phyloP scores from a whole-genome alignment of 2,329 filamentous ascomycete species.

The Xylaria multiplex region DNA sequence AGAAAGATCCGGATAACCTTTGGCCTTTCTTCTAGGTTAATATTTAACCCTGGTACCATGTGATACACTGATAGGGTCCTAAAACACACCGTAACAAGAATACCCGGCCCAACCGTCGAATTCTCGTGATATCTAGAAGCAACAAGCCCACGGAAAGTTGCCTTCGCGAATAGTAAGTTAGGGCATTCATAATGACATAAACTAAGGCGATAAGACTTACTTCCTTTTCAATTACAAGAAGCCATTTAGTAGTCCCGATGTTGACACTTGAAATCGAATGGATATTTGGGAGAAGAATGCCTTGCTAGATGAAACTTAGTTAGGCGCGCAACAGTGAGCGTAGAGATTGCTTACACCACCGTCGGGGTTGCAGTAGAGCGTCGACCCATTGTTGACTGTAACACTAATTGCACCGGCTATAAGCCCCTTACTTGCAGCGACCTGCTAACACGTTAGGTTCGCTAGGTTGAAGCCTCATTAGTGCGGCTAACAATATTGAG shows the following conservation, averaged over 20 bases:
- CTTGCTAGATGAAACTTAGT: constrained; percentile 54
- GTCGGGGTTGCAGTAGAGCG: constrained; percentile 45
- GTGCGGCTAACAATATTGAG: constrained; percentile 72
- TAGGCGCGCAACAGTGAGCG: background rate
- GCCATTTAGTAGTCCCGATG: constrained; percentile 65
- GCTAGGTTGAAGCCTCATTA: background rate
- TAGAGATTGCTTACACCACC: constrained; percentile 45
- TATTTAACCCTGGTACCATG: background rate
- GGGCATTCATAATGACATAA: background rate
- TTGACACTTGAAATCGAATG: constrained; percentile 61
- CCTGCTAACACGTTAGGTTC: constrained; percentile 55
- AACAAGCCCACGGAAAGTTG: constrained; percentile 76
- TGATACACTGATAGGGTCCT: background rate
- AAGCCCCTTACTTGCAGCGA: constrained; percentile 78
- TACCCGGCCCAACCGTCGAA: constrained; percentile 62
- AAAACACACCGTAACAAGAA: constrained; percentile 71
- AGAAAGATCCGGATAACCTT: constrained; percentile 82
- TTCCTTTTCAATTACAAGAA: constrained; percentile 84
- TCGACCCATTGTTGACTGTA: constrained; percentile 46
- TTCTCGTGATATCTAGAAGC: constrained; percentile 64
- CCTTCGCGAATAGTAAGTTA: constrained; percentile 57
- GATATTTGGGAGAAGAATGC: constrained; percentile 67
- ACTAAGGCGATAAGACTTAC: constrained; percentile 50
- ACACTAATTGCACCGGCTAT: constrained; percentile 67
- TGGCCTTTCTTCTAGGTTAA: constrained; percentile 64